Evolutionary conservation across 1,284 basidiomycete species (phyloP), one percentile per base, ranked within the genome.

Genomic region (Ustilago esculenta): DNA sequence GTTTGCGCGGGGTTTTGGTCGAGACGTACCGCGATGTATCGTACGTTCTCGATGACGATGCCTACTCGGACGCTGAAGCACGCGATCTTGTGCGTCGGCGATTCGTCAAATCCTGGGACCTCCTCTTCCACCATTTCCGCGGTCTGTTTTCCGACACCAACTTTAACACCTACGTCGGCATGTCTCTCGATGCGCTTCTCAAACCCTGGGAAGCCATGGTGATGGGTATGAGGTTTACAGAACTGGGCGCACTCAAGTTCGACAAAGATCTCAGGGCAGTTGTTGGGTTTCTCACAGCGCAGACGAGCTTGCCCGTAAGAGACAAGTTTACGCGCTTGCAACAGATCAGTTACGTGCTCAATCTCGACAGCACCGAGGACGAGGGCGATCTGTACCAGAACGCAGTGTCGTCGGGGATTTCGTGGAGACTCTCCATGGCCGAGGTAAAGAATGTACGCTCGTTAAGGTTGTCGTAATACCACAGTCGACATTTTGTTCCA

Each of bases 171-270:
- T 90, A 97, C 82, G 93, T 96, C 76, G 87, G 87, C 1, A 86
- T 94, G 51, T 88, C 89, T 0, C 86, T 98, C 12, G 94, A 96
- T 78, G 87, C 90, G 1, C 84, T 98, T 23, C 88, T 95, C 15
- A 86, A 91, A 35, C 94, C 94, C 30, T 98, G 94, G 94, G 96
- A 99, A 83, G 92, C 90, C 80, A 87, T 90, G 76, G 85, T 94
- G 20, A 84, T 90, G 76, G 86, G 87, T 2, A 86, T 96, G 82
- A 89, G 88, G 77, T 98, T 92, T 80, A 91, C 91, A 12, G 95
- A 98, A 91, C 87, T 98, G 47, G 96, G 96, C n/a, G 94, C 94
- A 2, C 90, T 98, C 60, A 90, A 93, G 14, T 96, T 97, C 81
- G 96, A 99, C 78, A 88, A 91, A 25, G 96, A 99, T 81, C 84